Conservation (phyloP, 805 yeast species). For the Kuraishia capsulata region DNA sequence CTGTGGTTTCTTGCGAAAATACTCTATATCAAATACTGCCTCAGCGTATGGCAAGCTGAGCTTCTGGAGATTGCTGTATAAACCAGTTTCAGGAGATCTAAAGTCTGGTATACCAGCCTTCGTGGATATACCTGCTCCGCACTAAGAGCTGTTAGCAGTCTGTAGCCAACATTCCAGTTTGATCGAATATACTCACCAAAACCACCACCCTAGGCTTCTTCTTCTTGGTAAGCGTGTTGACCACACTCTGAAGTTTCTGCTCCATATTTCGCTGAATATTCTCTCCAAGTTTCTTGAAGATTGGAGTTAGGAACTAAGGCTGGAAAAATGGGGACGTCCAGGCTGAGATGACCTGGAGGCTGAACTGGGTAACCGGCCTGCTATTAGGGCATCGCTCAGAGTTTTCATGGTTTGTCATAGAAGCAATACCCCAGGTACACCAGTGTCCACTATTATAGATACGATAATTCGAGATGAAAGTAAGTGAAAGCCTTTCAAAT, state of each 20-base stretch:
- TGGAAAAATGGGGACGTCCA: too few relatives aligned
- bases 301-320: background rate
- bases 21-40: conserved; percentile 89
- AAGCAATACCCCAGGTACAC: too few relatives aligned
- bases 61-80: conserved; percentile 70
- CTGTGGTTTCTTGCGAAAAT: conserved; percentile 62
- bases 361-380: too few relatives aligned
- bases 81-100: conserved; percentile 82
- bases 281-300: conserved; percentile 1
- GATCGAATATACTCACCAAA: conserved; percentile 35
- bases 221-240: conserved; percentile 11
- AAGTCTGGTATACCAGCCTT: conserved; percentile 95
- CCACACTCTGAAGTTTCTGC: conserved; percentile 12
- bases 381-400: too few relatives aligned
- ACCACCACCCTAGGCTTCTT: conserved; percentile 39
- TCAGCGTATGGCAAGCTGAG: conserved; percentile 85
- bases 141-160: too few relatives aligned
- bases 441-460: too few relatives aligned
- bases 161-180: too few relatives aligned
- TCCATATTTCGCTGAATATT: conserved; percentile 10
- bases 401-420: too few relatives aligned
- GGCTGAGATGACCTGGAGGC: too few relatives aligned
- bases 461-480: too few relatives aligned
- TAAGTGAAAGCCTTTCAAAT: too few relatives aligned
- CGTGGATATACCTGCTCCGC: conserved; percentile 92